A percentile compares a stretch with the other conserved stretches of the same genome.
Evolutionary conservation across 768 basidiomycete genomes (phyloP).

Genomic region (Russula griseocarnosa): DNA sequence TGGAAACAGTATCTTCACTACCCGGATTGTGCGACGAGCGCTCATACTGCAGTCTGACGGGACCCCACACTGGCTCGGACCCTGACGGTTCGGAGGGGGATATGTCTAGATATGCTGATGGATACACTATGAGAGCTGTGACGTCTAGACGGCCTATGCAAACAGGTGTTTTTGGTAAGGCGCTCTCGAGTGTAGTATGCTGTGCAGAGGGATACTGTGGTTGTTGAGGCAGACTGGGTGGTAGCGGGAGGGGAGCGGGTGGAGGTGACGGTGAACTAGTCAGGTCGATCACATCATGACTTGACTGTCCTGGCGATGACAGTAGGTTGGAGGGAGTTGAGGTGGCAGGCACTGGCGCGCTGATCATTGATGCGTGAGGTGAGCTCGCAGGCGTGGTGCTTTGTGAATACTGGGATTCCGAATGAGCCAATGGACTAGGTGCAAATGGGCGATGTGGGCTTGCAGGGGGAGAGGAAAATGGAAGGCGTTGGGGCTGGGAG

Average conservation of each 20-base stretch:
- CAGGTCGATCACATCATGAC: slow-evolving; percentile 20
- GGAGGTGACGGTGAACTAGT: slow-evolving; percentile 21
- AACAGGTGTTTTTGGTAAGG: slow-evolving; percentile 76
- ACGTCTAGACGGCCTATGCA: slow-evolving; percentile 85
- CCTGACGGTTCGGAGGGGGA: slow-evolving; percentile 28
- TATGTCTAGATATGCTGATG: slow-evolving; percentile 60
- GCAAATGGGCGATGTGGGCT: neutral
- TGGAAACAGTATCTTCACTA: slow-evolving; percentile 69
- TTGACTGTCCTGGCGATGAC: slow-evolving; percentile 12
- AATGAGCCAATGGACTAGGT: neutral
- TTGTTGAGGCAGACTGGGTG: slow-evolving; percentile 25
- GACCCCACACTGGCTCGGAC: slow-evolving; percentile 58
- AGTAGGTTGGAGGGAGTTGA: slow-evolving; percentile 12
- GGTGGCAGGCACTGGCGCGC: slow-evolving; percentile 28
- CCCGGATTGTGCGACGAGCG: slow-evolving; percentile 48
- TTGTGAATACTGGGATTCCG: neutral
- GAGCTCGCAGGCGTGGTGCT: slow-evolving; percentile 10
- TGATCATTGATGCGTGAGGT: slow-evolving; percentile 17
- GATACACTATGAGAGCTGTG: slow-evolving; percentile 83
- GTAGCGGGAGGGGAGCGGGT: slow-evolving; percentile 24
- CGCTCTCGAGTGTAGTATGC: slow-evolving; percentile 46
- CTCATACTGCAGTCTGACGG: slow-evolving; percentile 69
- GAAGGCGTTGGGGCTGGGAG: slow-evolving; percentile 1
- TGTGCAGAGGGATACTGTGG: slow-evolving; percentile 21
- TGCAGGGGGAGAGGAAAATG: slow-evolving; percentile 3